Evolutionary conservation across 495 filamentous ascomycete genomes (phyloP).

Genomic region (Aspergillus sclerotiicarbonarius): DNA sequence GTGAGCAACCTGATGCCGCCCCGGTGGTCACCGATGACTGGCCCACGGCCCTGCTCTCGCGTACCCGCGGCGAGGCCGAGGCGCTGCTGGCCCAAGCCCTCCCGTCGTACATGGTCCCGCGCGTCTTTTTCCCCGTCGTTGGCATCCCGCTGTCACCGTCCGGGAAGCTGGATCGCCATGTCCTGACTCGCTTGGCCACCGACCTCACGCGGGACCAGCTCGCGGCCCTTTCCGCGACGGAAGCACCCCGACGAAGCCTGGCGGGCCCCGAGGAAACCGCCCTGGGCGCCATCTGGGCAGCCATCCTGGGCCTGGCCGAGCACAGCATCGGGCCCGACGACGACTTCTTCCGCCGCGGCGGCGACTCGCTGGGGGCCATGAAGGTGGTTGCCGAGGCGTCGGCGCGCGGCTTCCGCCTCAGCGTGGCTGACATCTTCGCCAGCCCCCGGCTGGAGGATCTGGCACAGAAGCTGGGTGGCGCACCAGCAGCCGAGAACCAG

Average conservation of each 20-base stretch:
- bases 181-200: neutral
- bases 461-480: neutral
- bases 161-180: slow-evolving; percentile 39
- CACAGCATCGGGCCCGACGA: slow-evolving; percentile 25
- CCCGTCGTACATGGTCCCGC: slow-evolving; percentile 46
- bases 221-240: slow-evolving; percentile 6
- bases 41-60: neutral
- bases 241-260: slow-evolving; percentile 4
- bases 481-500: slow-evolving; percentile 52
- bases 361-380: slow-evolving; percentile 31
- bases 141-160: slow-evolving; percentile 36
- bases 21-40: slow-evolving; percentile 23
- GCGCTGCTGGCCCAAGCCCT: slow-evolving; percentile 1
- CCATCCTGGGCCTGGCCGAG: slow-evolving; percentile 15
- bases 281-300: slow-evolving; percentile 24
- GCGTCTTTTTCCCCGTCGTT: slow-evolving; percentile 31
- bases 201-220: neutral
- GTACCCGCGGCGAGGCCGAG: neutral
- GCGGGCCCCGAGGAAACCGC: neutral
- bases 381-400: neutral
- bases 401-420: neutral
- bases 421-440: slow-evolving; percentile 1
- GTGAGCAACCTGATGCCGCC: slow-evolving; percentile 9
- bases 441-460: slow-evolving; percentile 15
- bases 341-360: slow-evolving; percentile 41